These are phyloP conservation scores for Metroxylon sagu DNA, from an alignment of 176 grass and related monocot species.

Conservation along the genomic window DNA sequence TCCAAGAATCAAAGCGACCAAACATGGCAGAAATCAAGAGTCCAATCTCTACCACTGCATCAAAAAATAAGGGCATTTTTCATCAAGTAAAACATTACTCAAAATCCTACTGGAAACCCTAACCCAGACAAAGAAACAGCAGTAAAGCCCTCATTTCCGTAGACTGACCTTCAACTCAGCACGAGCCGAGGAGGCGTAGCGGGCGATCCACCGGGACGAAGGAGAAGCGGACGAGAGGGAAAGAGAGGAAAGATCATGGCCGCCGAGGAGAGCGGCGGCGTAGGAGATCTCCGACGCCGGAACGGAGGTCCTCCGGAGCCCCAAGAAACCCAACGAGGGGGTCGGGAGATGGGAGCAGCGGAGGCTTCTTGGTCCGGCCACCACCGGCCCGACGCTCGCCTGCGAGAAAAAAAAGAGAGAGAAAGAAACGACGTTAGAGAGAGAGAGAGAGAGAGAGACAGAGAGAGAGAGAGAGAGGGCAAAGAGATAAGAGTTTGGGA, in stretches of 20 bases:
- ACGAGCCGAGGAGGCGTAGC: slow-evolving; percentile 42
- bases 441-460: not conserved
- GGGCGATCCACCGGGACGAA: slow-evolving; percentile 10
- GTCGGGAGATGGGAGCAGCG: slow-evolving; percentile 9
- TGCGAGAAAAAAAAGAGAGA: slow-evolving; percentile 19
- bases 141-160: not conserved
- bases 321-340: slow-evolving; percentile 12
- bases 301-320: not conserved
- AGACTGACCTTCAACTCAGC: slow-evolving; percentile 43
- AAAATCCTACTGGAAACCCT: not conserved
- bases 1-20: no score
- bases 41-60: no score
- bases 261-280: slow-evolving; percentile 19
- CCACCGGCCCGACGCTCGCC: slow-evolving; percentile 33
- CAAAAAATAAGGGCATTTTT: no score
- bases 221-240: slow-evolving; percentile 1
- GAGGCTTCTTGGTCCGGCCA: slow-evolving; percentile 10
- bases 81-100: not conserved
- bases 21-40: no score
- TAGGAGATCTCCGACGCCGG: slow-evolving; percentile 1
- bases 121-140: not conserved
- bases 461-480: not conserved
- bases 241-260: not conserved
- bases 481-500: no score
- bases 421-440: not conserved